These are phyloP conservation scores for Diaporthe citriasiana DNA, from an alignment of 2,329 filamentous ascomycete species.

Conservation along the genomic window DNA sequence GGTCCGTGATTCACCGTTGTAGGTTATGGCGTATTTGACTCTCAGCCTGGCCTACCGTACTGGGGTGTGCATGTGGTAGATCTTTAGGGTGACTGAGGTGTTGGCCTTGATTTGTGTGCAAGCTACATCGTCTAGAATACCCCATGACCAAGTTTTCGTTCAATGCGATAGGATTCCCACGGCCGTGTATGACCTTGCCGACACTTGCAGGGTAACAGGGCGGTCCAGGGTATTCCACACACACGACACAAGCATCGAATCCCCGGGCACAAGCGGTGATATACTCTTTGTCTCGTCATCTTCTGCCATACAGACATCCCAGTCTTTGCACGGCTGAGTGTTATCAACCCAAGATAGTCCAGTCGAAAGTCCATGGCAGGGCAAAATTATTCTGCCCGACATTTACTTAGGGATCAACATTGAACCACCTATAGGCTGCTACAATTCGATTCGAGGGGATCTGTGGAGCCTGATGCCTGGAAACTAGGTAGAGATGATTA, in stretches of 20 bases:
- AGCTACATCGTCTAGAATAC: slow-evolving; percentile 9
- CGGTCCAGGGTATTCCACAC: not conserved
- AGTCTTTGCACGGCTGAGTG: not conserved
- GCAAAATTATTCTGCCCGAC: too few species aligned
- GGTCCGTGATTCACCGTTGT: not conserved
- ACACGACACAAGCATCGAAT: not conserved
- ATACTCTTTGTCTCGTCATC: not conserved
- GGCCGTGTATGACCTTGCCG: slow-evolving; percentile 7
- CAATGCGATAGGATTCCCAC: slow-evolving; percentile 15
- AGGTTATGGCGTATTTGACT: slow-evolving; percentile 10
- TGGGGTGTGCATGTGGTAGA: slow-evolving; percentile 8
- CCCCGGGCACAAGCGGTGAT: not conserved
- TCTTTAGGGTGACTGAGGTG: slow-evolving; percentile 17
- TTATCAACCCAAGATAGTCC: not conserved
- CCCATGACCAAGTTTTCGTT: slow-evolving; percentile 7
- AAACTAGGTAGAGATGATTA: too few species aligned
- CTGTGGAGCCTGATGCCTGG: too few species aligned
- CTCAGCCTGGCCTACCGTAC: slow-evolving; percentile 12
- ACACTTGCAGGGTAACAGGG: slow-evolving; percentile 17
- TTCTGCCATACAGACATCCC: slow-evolving; percentile 8
- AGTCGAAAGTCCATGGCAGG: too few species aligned
- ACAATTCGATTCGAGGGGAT: too few species aligned
- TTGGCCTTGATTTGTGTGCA: slow-evolving; percentile 7
- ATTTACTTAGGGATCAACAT: too few species aligned
- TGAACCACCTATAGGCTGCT: too few species aligned